Conservation (phyloP, 345 rosid species). For the Rhodamnia rubescens region DNA sequence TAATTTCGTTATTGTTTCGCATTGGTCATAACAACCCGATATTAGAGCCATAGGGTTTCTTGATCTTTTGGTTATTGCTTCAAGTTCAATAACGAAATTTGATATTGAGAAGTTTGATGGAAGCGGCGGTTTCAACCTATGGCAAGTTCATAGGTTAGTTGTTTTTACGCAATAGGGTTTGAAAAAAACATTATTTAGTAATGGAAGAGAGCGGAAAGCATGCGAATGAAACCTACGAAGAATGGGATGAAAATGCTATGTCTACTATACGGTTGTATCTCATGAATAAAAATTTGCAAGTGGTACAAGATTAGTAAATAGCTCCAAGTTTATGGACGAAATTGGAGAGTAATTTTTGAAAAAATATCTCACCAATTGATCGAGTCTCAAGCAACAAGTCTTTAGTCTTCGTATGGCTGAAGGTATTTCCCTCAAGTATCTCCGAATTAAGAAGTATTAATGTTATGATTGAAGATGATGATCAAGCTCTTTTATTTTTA, state of each 20-base stretch:
- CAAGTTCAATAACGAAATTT: too few species aligned
- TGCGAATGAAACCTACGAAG: not conserved
- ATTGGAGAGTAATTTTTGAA: not conserved
- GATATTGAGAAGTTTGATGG: too few species aligned
- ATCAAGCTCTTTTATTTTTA: not conserved
- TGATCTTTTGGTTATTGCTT: too few species aligned
- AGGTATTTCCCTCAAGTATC: not conserved
- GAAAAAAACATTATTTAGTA: too few species aligned
- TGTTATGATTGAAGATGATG: not conserved
- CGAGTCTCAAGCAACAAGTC: not conserved
- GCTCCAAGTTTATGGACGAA: not conserved
- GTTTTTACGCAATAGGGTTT: too few species aligned
- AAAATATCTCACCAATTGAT: not conserved
- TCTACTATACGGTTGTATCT: not conserved
- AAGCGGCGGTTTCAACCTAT: too few species aligned
- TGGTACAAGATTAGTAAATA: not conserved
- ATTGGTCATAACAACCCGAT: fast-evolving
- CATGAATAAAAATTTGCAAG: not conserved
- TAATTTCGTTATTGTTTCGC: not conserved
- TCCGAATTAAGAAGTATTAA: not conserved
- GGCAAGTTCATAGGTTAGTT: not conserved
- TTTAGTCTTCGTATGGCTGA: not conserved
- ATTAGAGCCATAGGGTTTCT: too few species aligned
- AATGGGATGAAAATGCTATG: not conserved
- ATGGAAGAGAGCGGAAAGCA: too few species aligned